These are phyloP conservation scores for Aspergillus persii DNA, from an alignment of 2,329 filamentous ascomycete species.

Conservation along the genomic window DNA sequence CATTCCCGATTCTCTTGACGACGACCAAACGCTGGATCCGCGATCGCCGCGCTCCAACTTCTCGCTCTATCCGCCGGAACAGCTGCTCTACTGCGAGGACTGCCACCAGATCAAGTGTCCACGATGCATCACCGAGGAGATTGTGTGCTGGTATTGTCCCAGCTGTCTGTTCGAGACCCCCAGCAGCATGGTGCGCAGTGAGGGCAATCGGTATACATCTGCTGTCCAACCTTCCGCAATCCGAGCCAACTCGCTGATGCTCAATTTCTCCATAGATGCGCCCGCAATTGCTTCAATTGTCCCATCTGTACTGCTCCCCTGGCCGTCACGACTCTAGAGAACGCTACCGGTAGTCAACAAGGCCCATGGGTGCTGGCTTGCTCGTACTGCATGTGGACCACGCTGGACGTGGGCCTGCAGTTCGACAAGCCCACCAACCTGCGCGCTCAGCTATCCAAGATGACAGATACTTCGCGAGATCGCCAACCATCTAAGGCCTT, in stretches of 20 bases:
- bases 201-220: constrained; percentile 75
- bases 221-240: constrained; percentile 5
- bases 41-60: constrained; percentile 81
- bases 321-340: constrained; percentile 68
- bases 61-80: constrained; percentile 87
- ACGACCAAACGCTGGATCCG: constrained; percentile 81
- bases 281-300: constrained; percentile 92
- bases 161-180: constrained; percentile 95
- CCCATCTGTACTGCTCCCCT: constrained; percentile 83
- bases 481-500: constrained; percentile 41
- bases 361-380: constrained; percentile 78
- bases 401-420: constrained; percentile 81
- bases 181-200: constrained; percentile 84
- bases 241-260: background rate
- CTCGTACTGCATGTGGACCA: constrained; percentile 90
- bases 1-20: constrained; percentile 50
- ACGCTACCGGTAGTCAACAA: constrained; percentile 43
- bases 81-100: constrained; percentile 94
- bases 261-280: constrained; percentile 64
- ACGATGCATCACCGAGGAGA: constrained; percentile 87
- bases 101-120: constrained; percentile 95
- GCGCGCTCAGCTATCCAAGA: constrained; percentile 70
- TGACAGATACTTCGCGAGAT: constrained; percentile 53
- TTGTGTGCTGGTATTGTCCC: constrained; percentile 92
- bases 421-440: constrained; percentile 90